Evolutionary conservation across 129 eudicot species (phyloP), one percentile per base, ranked within the genome.

Genomic region (Artemisia annua): DNA sequence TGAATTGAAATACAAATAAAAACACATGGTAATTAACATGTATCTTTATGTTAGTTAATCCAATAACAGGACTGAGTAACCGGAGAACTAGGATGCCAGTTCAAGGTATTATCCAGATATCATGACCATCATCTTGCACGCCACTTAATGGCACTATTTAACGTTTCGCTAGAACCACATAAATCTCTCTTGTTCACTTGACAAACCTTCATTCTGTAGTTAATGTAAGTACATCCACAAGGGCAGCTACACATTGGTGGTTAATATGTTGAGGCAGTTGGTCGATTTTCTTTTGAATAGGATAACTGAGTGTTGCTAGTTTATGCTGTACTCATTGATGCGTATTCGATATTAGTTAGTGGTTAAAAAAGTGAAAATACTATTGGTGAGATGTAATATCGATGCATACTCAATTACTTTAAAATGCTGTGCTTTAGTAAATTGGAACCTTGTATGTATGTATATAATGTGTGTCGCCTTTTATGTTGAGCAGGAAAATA

Each of bases 401-500:
- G 46, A 63, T 63, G 67, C 26, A 2, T 63, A 8, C 14, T 28
- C 35, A 32, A 60, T n/a, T 63, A 60, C 13, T 28, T 1, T 13
- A 24, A 3, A 28, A 14, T 61, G 48, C 3, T 20, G 19, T 63
- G 24, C 50, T 63, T 35, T 63, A 2, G 22, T 2, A 7, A 19
- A 16, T 1, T 63, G 14, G 15, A 32, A 3, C n/a, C 43, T 35
- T 35, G 7, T 16, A n/a, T 35, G 12, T 6, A 26, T 14, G 6
- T 28, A 3, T 30, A 4, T 28, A 17, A 9, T 11, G 6, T 1
- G n/a, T 7, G 19, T 61, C 46, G 6, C 32, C 11, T 50, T 78
- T 35, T 51, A 22, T 12, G 24, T 73, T 53, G 77, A 19, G 67
- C 78, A 91, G 96, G 95, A 91, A 22, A 95, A 84, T 5, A 84